Base-by-base conservation (phyloP, 192 early-diverging fungal species). In the Spizellomyces sp. region DNA sequence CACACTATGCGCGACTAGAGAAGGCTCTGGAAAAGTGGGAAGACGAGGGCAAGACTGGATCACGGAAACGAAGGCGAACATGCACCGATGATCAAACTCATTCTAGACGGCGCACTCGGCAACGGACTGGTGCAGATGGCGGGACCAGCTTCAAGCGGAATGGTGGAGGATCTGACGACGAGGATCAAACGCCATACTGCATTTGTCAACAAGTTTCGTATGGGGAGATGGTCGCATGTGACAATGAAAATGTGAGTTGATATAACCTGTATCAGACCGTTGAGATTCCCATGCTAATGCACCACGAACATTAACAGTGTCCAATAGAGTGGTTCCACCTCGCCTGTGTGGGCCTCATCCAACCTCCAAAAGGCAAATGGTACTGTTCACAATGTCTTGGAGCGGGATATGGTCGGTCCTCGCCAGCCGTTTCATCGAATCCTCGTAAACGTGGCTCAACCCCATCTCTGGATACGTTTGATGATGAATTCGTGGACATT, bases 151-250 rank as follows among this genome's bases (percentile, higher is more conserved):
- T 36, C 27, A 61, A 61, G 27, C 15, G 15, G 15, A 22, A n/a
- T 12, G 10, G n/a, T 10, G 15, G n/a, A 61, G 15, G n/a, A 10
- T n/a, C 17, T 14, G 15, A 15, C 14, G 17, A 36, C n/a, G 75
- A 76, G 52, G 78, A 87, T 63, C 87, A 88, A 57, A 74, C 79
- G 27, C 42, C 79, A 17, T 88, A 88, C 65, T 88, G 87, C 50
- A 74, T 73, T 42, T 88, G 87, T 62, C 77, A 71, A 9, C 81
- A 83, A 61, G 80, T 89, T 10, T 83, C 80, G 12, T 87, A 74
- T 75, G 87, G 87, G 7, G 81, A 84, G 52, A 88, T 88, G 87
- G 79, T 88, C 27, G 87, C 70, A 19, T 88, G 87, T 50, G 87
- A 88, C 73, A 83, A 86, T 78, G 27, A 36, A 36, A 36, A 36